phyloP scores from a whole-genome alignment of 1,139 yeast species.

The Yamadazyma buinensis region DNA sequence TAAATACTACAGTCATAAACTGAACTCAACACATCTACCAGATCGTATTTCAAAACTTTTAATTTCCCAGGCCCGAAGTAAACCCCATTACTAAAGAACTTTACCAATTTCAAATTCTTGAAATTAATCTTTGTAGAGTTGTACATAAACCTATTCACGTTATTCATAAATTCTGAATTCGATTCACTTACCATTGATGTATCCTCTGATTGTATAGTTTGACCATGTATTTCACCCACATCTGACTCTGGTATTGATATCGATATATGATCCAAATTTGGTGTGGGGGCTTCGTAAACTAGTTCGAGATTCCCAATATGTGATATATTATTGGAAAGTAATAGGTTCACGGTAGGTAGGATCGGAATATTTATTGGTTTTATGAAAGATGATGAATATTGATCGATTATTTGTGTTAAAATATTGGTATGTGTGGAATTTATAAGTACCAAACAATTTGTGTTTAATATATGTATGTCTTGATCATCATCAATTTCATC shows the following conservation, averaged over 20 bases:
- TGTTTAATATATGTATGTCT: no score
- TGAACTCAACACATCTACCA: background rate
- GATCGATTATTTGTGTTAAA: constrained; percentile 4
- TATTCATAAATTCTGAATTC: constrained; percentile 1
- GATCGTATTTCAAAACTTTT: constrained; percentile 8
- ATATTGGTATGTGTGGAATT: constrained; percentile 2
- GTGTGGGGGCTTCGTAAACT: constrained; percentile 2
- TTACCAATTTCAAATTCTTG: constrained; percentile 17
- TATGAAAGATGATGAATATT: background rate
- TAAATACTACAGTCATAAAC: no score
- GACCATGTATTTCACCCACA: background rate
- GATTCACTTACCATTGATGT: no score
- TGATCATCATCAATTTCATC: background rate
- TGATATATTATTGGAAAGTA: background rate
- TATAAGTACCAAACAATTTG: no score
- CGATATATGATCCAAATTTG: constrained; percentile 2
- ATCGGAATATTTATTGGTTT: background rate
- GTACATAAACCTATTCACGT: constrained; percentile 15
- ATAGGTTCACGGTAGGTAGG: background rate
- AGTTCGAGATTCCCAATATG: constrained; percentile 6
- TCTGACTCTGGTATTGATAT: constrained; percentile 1
- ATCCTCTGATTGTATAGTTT: no score
- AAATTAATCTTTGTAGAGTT: constrained; percentile 19
- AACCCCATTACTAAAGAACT: constrained; percentile 19
- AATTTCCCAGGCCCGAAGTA: constrained; percentile 10